Evolutionary conservation across 768 basidiomycete genomes (phyloP), one percentile per base, ranked within the genome.

Genomic region (Glaciozyma martinii): DNA sequence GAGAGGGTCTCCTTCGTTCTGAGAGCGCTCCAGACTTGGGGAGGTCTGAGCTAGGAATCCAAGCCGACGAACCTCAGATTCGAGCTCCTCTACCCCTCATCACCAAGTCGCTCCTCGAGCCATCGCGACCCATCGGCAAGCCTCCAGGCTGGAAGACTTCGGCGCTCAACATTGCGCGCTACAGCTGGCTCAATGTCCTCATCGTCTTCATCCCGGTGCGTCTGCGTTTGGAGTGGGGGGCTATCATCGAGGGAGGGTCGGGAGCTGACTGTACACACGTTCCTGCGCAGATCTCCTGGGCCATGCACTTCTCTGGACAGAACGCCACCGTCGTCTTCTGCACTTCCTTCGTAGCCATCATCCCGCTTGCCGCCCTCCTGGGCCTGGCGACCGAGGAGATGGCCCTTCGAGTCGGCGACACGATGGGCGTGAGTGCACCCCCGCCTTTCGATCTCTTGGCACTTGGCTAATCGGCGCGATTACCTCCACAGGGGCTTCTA

Each of bases 371-470:
- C 47, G 88, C 89, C 78, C 76, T 90, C 7, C 80, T 91, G 3
- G 86, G 85, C 1, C 90, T 90, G 73, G 88, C 88, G 1, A 92
- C 90, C 0, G 90, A 92, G 65, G 88, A 92, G 68, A 70, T 92
- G 23, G 87, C 90, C 5, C 72, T 89, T 61, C 84, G 89, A 37
- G 85, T 90, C 2, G 90, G 89, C 23, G 63, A 71, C 13, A 65
- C 61, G 3, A 37, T 65, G 25, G 56, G 63, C 15, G 40, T 55
- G 4, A 58, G 61, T n/a, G 10, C 12, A 40, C 13, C 18, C 7
- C 29, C 21, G 32, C 7, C 19, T n/a, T 40, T 9, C 19, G 43
- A 16, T 42, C 3, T 16, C 25, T 23, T 32, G 29, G 18, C 2
- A 86, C 88, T 75, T 89, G 89, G 3, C 77, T 90, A 16, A 47